These are phyloP conservation scores for Thymus quinquecostatus DNA, from an alignment of 257 asterid genomes.

Conservation along the genomic window DNA sequence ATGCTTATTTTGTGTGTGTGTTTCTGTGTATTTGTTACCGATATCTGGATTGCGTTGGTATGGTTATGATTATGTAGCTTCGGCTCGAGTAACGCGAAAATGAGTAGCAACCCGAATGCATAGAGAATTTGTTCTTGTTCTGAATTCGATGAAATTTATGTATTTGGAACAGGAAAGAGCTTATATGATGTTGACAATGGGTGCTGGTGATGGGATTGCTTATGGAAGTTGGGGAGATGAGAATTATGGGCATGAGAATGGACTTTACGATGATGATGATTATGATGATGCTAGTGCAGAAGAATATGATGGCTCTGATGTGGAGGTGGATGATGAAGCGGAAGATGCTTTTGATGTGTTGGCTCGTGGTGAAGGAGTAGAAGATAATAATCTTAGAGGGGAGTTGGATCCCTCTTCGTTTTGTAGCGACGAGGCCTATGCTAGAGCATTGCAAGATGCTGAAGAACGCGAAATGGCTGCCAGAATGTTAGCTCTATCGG, in stretches of 20 bases:
- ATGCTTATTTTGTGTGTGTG: background rate
- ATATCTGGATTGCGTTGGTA: slow-evolving; percentile 11
- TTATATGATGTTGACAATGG: slow-evolving; percentile 87
- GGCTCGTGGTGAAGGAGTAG: slow-evolving; percentile 59
- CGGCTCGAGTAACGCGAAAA: background rate
- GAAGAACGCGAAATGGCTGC: slow-evolving; percentile 95
- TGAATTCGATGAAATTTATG: background rate
- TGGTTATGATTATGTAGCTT: slow-evolving; percentile 10
- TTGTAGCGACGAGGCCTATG: slow-evolving; percentile 94
- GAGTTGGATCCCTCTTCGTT: slow-evolving; percentile 83
- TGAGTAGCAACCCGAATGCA: too few species aligned
- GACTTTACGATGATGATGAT: slow-evolving; percentile 49
- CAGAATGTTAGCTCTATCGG: slow-evolving; percentile 80
- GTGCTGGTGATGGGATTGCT: slow-evolving; percentile 55
- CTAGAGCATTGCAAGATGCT: slow-evolving; percentile 96
- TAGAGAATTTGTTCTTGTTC: background rate
- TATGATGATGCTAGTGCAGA: slow-evolving; percentile 73
- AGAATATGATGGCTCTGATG: slow-evolving; percentile 63
- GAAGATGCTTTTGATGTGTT: slow-evolving; percentile 78
- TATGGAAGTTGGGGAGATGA: slow-evolving; percentile 82
- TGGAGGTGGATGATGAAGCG: slow-evolving; percentile 57
- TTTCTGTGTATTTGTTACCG: background rate
- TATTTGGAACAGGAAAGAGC: slow-evolving; percentile 74
- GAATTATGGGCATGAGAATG: slow-evolving; percentile 58
- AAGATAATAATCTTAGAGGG: slow-evolving; percentile 48